Percentiles rank a stretch among this genome's conserved stretches.
Conservation (phyloP, 2,329 filamentous ascomycete genomes). For the Verticillium tricorpus region DNA sequence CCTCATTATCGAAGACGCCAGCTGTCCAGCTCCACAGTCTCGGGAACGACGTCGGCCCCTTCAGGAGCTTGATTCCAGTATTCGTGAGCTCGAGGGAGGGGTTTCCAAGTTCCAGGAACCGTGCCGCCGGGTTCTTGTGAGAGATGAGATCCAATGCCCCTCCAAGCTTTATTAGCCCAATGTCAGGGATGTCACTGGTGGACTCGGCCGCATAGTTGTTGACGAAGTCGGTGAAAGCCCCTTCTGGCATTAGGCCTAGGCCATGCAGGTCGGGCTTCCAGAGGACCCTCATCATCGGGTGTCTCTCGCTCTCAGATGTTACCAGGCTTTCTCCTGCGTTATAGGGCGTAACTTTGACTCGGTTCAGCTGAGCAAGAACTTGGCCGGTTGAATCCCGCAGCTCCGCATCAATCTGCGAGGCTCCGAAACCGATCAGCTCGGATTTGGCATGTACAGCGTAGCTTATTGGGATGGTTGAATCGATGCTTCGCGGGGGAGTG, state of each 20-base stretch:
- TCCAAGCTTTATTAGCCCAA: not conserved
- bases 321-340: not conserved
- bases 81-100: not conserved
- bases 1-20: not conserved
- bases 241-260: not conserved
- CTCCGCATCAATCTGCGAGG: too few species aligned
- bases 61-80: not conserved
- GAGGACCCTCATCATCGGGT: not conserved
- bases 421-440: too few species aligned
- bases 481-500: too few species aligned
- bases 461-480: too few species aligned
- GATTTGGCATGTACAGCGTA: too few species aligned
- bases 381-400: too few species aligned
- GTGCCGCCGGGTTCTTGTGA: not conserved
- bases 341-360: not conserved
- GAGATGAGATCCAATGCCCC: not conserved
- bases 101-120: not conserved
- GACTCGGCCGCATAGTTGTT: not conserved
- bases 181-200: not conserved
- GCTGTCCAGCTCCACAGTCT: not conserved
- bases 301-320: not conserved
- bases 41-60: not conserved
- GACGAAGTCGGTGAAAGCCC: not conserved
- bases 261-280: slow-evolving; percentile 2
- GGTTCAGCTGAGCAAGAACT: too few species aligned